Evolutionary conservation across 1,139 yeast genomes (phyloP).

Genomic region (Eremothecium cymbalariae): DNA sequence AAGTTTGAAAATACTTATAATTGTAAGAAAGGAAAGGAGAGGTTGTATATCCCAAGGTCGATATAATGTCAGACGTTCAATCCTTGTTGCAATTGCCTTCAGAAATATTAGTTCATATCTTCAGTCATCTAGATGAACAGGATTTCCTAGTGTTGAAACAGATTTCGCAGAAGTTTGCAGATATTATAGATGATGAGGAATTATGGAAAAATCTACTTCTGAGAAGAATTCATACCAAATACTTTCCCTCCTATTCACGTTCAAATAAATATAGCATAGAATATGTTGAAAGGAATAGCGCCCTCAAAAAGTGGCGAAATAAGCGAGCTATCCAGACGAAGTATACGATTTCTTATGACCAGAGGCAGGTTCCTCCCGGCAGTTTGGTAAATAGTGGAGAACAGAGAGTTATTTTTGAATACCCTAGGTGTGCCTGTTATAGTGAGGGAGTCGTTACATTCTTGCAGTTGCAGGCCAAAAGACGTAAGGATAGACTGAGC

Average conservation of each 20-base stretch:
- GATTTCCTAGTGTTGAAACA: conserved; percentile 43
- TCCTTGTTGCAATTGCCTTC: conserved; percentile 40
- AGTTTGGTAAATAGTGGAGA: conserved; percentile 23
- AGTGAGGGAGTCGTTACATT: conserved; percentile 33
- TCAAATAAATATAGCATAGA: conserved; percentile 51
- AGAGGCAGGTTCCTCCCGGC: conserved; percentile 25
- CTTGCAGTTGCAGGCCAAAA: conserved; percentile 28
- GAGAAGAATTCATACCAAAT: conserved; percentile 37
- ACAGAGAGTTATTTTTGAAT: conserved; percentile 29
- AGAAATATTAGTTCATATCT: conserved; percentile 49
- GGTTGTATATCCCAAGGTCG: too few relatives aligned
- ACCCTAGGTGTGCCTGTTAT: conserved; percentile 33
- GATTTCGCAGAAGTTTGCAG: conserved; percentile 49
- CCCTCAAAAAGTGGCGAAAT: conserved; percentile 46
- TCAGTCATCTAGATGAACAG: conserved; percentile 49
- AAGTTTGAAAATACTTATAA: too few relatives aligned
- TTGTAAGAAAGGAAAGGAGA: too few relatives aligned
- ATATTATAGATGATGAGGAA: conserved; percentile 46
- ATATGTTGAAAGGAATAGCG: conserved; percentile 41
- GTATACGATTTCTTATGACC: conserved; percentile 25
- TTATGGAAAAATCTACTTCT: conserved; percentile 56
- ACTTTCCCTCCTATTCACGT: conserved; percentile 51
- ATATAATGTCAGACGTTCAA: background rate
- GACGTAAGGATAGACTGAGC: conserved; percentile 25
- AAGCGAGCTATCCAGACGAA: conserved; percentile 35